Conservation (phyloP, 352 stramenopile species). For the Phytophthora cactorum region DNA sequence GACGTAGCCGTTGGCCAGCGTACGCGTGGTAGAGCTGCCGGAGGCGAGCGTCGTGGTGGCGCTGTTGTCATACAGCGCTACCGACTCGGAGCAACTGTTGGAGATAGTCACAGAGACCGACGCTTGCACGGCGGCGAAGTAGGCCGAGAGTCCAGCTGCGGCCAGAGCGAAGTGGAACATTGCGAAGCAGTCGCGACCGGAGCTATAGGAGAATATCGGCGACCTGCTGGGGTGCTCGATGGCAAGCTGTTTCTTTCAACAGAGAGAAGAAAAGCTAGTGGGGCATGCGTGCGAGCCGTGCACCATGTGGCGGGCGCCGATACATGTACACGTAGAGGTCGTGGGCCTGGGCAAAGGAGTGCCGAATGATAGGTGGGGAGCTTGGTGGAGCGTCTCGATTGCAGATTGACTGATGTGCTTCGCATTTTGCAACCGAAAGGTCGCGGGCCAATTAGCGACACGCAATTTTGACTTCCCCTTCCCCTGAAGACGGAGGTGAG, state of each 20-base stretch:
- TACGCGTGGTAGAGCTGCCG: conserved; percentile 44
- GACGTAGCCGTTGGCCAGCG: conserved; percentile 47
- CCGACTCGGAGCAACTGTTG: conserved; percentile 51
- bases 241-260: conserved; percentile 21
- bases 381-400: background rate
- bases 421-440: conserved; percentile 22
- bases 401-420: background rate
- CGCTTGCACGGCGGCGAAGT: conserved; percentile 30
- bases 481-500: background rate
- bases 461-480: conserved; percentile 1
- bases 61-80: conserved; percentile 70
- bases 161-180: conserved; percentile 34
- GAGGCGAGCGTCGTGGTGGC: conserved; percentile 43
- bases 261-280: conserved; percentile 36
- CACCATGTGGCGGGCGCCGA: background rate
- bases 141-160: conserved; percentile 22
- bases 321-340: conserved; percentile 10
- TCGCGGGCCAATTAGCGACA: conserved; percentile 5
- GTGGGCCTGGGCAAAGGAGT: background rate
- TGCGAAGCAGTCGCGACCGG: background rate
- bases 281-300: conserved; percentile 15
- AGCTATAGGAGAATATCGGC: conserved; percentile 27
- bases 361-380: no score
- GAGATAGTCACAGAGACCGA: conserved; percentile 48
- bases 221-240: conserved; percentile 20